These are phyloP conservation scores for Calycina marina DNA, from an alignment of 2,329 filamentous ascomycete genomes.

Conservation along the genomic window DNA sequence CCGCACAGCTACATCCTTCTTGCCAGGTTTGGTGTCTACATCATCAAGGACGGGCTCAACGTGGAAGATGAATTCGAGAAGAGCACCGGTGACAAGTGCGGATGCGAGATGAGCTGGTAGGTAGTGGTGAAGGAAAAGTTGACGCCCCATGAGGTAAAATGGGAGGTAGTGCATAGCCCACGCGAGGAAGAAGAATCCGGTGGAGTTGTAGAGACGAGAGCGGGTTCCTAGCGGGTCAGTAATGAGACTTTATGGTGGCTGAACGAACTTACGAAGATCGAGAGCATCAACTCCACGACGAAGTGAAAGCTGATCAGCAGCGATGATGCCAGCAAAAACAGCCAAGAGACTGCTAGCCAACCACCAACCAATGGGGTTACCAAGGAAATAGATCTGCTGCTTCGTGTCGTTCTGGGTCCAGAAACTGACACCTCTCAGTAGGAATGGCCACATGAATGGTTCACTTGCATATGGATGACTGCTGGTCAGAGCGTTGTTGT, in stretches of 20 bases:
- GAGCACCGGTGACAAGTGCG: slow-evolving; percentile 72
- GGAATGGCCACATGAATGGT: slow-evolving; percentile 95
- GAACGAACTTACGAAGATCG: slow-evolving; percentile 85
- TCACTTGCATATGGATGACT: slow-evolving; percentile 92
- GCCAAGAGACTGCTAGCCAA: slow-evolving; percentile 81
- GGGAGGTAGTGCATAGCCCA: slow-evolving; percentile 97
- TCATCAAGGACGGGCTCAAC: slow-evolving; percentile 57
- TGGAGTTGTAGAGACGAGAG: slow-evolving; percentile 92
- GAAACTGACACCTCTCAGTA: slow-evolving; percentile 94
- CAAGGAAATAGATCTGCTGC: slow-evolving; percentile 96
- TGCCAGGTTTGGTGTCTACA: slow-evolving; percentile 28
- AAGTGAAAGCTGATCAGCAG: slow-evolving; percentile 84
- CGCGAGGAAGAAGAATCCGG: slow-evolving; percentile 95
- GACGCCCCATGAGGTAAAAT: slow-evolving; percentile 95
- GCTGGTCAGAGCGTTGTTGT: slow-evolving; percentile 96
- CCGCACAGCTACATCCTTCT: slow-evolving; percentile 29
- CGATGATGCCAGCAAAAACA: slow-evolving; percentile 82
- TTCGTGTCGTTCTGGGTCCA: slow-evolving; percentile 95
- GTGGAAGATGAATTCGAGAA: slow-evolving; percentile 94
- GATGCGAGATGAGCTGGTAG: slow-evolving; percentile 89
- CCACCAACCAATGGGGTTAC: slow-evolving; percentile 97
- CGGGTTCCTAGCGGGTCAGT: slow-evolving; percentile 52
- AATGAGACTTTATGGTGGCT: slow-evolving; percentile 9
- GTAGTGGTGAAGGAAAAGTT: slow-evolving; percentile 97
- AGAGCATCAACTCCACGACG: slow-evolving; percentile 86